Conservation (phyloP, 2,329 filamentous ascomycete species). For the Huntiella decipiens region DNA sequence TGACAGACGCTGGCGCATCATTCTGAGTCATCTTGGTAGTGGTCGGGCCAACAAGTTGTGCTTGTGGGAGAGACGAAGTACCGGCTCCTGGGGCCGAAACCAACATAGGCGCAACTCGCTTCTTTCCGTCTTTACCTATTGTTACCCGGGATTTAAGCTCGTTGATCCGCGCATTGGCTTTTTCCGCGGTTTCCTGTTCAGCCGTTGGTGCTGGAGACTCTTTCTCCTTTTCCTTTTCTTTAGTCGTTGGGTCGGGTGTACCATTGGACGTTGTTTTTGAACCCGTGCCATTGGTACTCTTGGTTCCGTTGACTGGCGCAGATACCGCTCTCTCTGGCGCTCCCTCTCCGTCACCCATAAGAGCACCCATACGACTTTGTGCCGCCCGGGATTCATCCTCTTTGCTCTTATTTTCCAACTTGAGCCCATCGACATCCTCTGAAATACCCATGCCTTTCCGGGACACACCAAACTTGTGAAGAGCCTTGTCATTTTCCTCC, state of each 20-base stretch:
- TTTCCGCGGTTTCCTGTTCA: slow-evolving; percentile 31
- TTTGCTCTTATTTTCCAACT: slow-evolving; percentile 80
- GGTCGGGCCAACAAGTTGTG: slow-evolving; percentile 64
- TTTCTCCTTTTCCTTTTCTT: slow-evolving; percentile 17
- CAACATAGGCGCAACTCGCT: slow-evolving; percentile 77
- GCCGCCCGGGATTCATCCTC: slow-evolving; percentile 76
- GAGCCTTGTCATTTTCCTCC: slow-evolving; percentile 77
- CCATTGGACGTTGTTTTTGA: slow-evolving; percentile 18
- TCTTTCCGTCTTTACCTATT: slow-evolving; percentile 91
- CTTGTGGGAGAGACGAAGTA: slow-evolving; percentile 73
- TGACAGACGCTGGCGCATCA: slow-evolving; percentile 59
- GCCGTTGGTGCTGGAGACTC: slow-evolving; percentile 14
- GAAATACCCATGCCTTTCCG: slow-evolving; percentile 77
- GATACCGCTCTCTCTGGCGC: slow-evolving; percentile 23
- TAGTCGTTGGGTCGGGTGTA: slow-evolving; percentile 13
- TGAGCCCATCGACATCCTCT: slow-evolving; percentile 75
- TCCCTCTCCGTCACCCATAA: slow-evolving; percentile 62
- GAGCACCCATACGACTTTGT: slow-evolving; percentile 89
- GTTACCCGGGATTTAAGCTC: slow-evolving; percentile 78
- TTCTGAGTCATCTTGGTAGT: slow-evolving; percentile 42
- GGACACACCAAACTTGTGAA: slow-evolving; percentile 82
- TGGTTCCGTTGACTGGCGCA: slow-evolving; percentile 36
- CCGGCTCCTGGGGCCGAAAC: slow-evolving; percentile 78
- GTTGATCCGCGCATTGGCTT: slow-evolving; percentile 33
- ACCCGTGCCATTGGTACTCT: slow-evolving; percentile 21